phyloP scores from a whole-genome alignment of 1,139 yeast genomes.

The Saccharomyces hybrid region DNA sequence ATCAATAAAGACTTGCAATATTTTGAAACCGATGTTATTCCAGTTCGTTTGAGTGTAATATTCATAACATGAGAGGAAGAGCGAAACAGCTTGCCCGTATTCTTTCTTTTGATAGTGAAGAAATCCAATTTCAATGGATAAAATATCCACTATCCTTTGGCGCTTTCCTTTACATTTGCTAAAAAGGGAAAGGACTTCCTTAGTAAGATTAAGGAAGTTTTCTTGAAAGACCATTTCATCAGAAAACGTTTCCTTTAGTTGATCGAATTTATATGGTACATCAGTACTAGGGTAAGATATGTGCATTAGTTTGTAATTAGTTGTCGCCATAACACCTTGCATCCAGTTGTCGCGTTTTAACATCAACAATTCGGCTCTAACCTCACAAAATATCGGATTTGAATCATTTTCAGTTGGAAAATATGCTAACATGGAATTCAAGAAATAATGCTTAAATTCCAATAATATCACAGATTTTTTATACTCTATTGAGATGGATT shows the following conservation, averaged over 20 bases:
- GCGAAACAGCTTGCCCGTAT: slow-evolving; percentile 52
- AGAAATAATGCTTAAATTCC: slow-evolving; percentile 19
- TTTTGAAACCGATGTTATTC: slow-evolving; percentile 58
- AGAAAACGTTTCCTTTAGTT: slow-evolving; percentile 21
- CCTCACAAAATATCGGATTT: slow-evolving; percentile 10
- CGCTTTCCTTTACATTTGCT: slow-evolving; percentile 21
- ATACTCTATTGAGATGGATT: slow-evolving; percentile 11
- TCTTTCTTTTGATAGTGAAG: slow-evolving; percentile 53
- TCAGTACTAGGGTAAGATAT: slow-evolving; percentile 20
- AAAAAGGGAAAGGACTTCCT: slow-evolving; percentile 17
- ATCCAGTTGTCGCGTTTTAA: slow-evolving; percentile 29
- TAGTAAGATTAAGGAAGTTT: slow-evolving; percentile 21
- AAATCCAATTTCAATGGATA: slow-evolving; percentile 80
- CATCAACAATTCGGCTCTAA: slow-evolving; percentile 22
- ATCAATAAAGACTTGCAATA: slow-evolving; percentile 59
- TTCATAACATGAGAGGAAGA: slow-evolving; percentile 60
- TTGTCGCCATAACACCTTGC: slow-evolving; percentile 18
- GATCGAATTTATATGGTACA: slow-evolving; percentile 13
- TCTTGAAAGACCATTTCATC: slow-evolving; percentile 31
- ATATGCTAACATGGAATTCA: slow-evolving; percentile 11
- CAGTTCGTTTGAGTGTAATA: slow-evolving; percentile 65
- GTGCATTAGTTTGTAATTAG: slow-evolving; percentile 13
- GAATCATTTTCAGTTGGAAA: slow-evolving; percentile 5
- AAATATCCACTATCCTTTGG: slow-evolving; percentile 59
- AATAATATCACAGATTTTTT: slow-evolving; percentile 10